Evolutionary conservation across 257 asterid species (phyloP), one percentile per base, ranked within the genome.

Genomic region (Solanum clarkiae): DNA sequence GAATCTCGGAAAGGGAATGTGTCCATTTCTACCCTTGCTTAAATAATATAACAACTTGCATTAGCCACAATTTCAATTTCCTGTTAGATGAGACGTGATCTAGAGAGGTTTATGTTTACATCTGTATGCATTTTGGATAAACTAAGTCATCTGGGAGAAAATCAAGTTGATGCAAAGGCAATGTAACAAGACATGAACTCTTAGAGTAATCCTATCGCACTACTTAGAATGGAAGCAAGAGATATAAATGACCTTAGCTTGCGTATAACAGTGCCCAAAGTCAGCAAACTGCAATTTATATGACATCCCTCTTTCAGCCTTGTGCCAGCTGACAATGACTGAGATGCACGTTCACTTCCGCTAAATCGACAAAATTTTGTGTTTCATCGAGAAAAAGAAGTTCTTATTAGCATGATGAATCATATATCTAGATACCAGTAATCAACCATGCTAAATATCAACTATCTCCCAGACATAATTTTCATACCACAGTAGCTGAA

Each of bases 321-420:
- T 65, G 99, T 84, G 66, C 99, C 99, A 29, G 98, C 98, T 54
- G 98, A 91, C 85, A 94, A 87, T 26, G 98, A 90, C 83, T 96
- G 99, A 63, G 99, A 96, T 86, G 99, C 99, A 70, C 98, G 92
- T 90, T 96, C 99, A 62, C 99, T 96, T 89, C 99, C 99, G 99
- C 99, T 85, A 96, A 88, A 91, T 96, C 99, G 49, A 96, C 97
- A 84, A 96, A 96, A 89, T 93, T 94, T 98, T 96, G 85, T 45
- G 87, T 86, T 55, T 60, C 82, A 87, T 85, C 40, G 69, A 86
- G 77, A 84, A 65, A 71, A 88, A 62, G 9, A 13, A 51, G 56
- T 54, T 40, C 82, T 10, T 45, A 45, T 80, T 62, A 84, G 84
- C 6, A 74, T 68, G 71, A 65, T 3, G 57, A 36, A 36, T 36